phyloP scores from a whole-genome alignment of 2,329 filamentous ascomycete species.

The Neophaeococcomyces mojaviensis region DNA sequence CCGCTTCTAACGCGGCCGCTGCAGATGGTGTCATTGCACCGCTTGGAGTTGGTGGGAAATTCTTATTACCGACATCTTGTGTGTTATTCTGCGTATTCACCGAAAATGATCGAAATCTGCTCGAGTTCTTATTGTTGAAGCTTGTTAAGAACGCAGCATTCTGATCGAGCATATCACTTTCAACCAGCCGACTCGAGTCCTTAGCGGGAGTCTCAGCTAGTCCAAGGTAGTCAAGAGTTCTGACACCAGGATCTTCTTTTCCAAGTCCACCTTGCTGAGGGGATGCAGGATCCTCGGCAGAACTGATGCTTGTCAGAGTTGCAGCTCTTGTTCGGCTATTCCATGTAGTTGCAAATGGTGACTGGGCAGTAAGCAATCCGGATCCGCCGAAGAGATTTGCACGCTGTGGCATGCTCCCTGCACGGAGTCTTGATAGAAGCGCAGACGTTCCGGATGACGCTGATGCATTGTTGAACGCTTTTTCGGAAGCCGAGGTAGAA shows the following conservation, averaged over 20 bases:
- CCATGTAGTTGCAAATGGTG: constrained; percentile 84
- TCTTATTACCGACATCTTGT: constrained; percentile 57
- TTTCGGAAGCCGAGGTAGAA: constrained; percentile 30
- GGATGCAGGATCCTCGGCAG: constrained; percentile 77
- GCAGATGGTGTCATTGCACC: constrained; percentile 54
- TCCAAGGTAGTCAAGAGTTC: constrained; percentile 90
- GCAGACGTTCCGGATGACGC: constrained; percentile 53
- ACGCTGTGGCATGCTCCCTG: constrained; percentile 89
- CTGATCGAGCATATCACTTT: constrained; percentile 44
- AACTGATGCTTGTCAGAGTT: constrained; percentile 83
- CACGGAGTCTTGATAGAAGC: constrained; percentile 74
- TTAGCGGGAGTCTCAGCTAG: constrained; percentile 88
- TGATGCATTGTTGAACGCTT: constrained; percentile 31
- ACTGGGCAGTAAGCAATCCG: constrained; percentile 68
- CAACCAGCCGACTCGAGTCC: constrained; percentile 58
- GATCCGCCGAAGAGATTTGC: constrained; percentile 57
- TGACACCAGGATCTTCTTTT: constrained; percentile 76
- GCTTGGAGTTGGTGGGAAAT: constrained; percentile 51
- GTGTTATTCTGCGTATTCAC: constrained; percentile 98
- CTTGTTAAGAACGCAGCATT: constrained; percentile 57
- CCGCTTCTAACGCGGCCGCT: constrained; percentile 46
- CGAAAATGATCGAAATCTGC: constrained; percentile 92
- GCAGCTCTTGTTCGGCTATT: constrained; percentile 74
- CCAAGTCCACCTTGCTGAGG: constrained; percentile 81
- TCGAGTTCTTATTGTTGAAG: constrained; percentile 66